phyloP scores from a whole-genome alignment of 1,139 yeast genomes.

The Eremothecium cymbalariae region DNA sequence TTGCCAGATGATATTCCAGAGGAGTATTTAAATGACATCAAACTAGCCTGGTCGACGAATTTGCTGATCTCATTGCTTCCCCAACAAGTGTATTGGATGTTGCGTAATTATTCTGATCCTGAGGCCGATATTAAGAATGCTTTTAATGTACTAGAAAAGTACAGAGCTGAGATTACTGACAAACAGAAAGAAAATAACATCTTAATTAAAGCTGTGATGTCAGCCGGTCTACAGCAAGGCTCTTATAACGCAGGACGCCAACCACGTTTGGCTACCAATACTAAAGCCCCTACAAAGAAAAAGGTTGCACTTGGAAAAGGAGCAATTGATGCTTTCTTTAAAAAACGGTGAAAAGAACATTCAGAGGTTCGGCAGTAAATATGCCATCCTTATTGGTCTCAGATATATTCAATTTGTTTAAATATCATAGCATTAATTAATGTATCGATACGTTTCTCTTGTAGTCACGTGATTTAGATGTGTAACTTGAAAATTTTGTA shows the following conservation, averaged over 20 bases:
- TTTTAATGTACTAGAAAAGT: constrained; percentile 12
- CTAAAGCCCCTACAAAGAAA: constrained; percentile 16
- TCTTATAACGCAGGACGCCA: constrained; percentile 9
- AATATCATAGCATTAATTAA: too few relatives aligned
- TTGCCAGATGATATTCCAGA: constrained; percentile 19
- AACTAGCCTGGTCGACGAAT: constrained; percentile 21
- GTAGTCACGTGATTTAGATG: too few relatives aligned
- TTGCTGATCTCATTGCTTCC: constrained; percentile 28
- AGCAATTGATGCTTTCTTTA: constrained; percentile 56
- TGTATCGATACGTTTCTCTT: too few relatives aligned
- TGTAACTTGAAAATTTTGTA: too few relatives aligned
- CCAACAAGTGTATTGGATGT: constrained; percentile 15
- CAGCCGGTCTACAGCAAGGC: constrained; percentile 17
- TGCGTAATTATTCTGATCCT: constrained; percentile 10
- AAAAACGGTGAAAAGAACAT: constrained; percentile 22
- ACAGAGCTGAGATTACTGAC: constrained; percentile 9
- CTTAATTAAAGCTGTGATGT: constrained; percentile 24
- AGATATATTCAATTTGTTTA: too few relatives aligned
- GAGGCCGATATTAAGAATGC: constrained; percentile 13
- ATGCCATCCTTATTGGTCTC: too few relatives aligned
- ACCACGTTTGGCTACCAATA: neutral
- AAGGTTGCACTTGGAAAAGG: constrained; percentile 53
- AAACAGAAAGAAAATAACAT: constrained; percentile 20
- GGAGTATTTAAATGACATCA: constrained; percentile 14
- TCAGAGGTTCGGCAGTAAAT: too few relatives aligned